Conservation (phyloP, 2,329 filamentous ascomycete genomes). For the Ophiostoma sp. region DNA sequence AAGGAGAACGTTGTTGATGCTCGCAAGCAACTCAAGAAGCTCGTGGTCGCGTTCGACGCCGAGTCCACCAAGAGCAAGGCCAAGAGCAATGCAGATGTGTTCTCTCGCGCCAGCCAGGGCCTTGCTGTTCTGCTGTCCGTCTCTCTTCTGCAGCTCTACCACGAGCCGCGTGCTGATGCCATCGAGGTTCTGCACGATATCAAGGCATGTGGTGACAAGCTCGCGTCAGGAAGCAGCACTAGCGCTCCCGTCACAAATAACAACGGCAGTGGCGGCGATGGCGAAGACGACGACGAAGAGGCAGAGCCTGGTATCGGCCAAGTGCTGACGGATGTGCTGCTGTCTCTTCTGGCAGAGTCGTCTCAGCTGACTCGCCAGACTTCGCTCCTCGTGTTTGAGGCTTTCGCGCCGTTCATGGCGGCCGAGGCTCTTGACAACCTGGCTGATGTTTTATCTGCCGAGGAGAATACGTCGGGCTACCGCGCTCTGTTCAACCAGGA, state of each 20-base stretch:
- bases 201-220: slow-evolving; percentile 65
- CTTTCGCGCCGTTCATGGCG: slow-evolving; percentile 71
- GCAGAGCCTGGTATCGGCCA: slow-evolving; percentile 52
- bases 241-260: slow-evolving; percentile 29
- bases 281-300: slow-evolving; percentile 24
- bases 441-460: slow-evolving; percentile 64
- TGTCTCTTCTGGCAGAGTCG: slow-evolving; percentile 83
- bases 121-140: slow-evolving; percentile 78
- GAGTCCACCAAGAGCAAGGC: slow-evolving; percentile 38
- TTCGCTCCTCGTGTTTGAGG: slow-evolving; percentile 79
- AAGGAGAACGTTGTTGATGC: slow-evolving; percentile 49
- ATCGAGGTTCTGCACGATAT: slow-evolving; percentile 77
- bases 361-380: slow-evolving; percentile 81
- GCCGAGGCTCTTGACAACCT: slow-evolving; percentile 62
- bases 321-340: slow-evolving; percentile 75
- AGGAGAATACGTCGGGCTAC: slow-evolving; percentile 78
- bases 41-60: slow-evolving; percentile 36
- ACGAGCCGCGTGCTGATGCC: slow-evolving; percentile 73
- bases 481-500: slow-evolving; percentile 71
- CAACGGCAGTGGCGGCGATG: slow-evolving; percentile 35
- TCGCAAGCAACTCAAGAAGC: slow-evolving; percentile 44
- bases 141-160: slow-evolving; percentile 82
- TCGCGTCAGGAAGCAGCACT: slow-evolving; percentile 39
- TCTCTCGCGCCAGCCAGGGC: slow-evolving; percentile 50
- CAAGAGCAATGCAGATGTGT: slow-evolving; percentile 29